Evolutionary conservation across 2,329 filamentous ascomycete species (phyloP), one percentile per base, ranked within the genome.

Genomic region (Gaeumannomyces sp.): DNA sequence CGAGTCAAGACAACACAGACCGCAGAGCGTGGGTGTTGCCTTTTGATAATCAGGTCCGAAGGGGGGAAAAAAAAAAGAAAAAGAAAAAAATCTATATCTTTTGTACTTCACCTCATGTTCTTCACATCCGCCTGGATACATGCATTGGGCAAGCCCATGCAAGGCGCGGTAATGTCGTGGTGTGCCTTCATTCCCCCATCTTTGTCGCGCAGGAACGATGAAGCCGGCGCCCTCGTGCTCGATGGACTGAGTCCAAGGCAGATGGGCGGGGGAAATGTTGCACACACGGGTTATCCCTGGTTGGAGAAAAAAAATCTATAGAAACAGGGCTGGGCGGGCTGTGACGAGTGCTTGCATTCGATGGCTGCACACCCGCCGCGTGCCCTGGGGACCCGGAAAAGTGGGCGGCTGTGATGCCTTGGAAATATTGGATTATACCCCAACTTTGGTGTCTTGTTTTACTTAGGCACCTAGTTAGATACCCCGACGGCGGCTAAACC

Each of bases 21-120:
- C 76, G 64, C 74, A 73, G 69, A 80, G 77, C 66, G 80, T 83
- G 27, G 80, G 80, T 10, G 76, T 83, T 67, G 80, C 81, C 3
- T 79, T 82, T 71, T 81, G 67, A 76, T 60, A n/a, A 59, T 35
- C 33, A 35, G 4, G 13, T 2, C 33, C 11, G 33, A 35, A 14
- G 13, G 33, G n/a, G n/a, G n/a, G n/a, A 45, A 16, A 45, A 45
- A 45, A 16, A 45, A 45, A 45, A 45, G 10, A 45, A 19, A 25
- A 53, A n/a, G 5, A 53, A 53, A n/a, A n/a, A 53, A 53, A 22
- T 8, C 45, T 14, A 35, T 35, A 35, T 10, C 33, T 25, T 53
- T 22, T 22, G 22, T n/a, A n/a, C 29, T 63, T 63, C 53, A 59
- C 60, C 19, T 57, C 58, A 33, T 56, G 33, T 61, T 45, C 45